These are phyloP conservation scores for Elymus sibiricus DNA, from an alignment of 176 grass and related monocot species.

Conservation along the genomic window DNA sequence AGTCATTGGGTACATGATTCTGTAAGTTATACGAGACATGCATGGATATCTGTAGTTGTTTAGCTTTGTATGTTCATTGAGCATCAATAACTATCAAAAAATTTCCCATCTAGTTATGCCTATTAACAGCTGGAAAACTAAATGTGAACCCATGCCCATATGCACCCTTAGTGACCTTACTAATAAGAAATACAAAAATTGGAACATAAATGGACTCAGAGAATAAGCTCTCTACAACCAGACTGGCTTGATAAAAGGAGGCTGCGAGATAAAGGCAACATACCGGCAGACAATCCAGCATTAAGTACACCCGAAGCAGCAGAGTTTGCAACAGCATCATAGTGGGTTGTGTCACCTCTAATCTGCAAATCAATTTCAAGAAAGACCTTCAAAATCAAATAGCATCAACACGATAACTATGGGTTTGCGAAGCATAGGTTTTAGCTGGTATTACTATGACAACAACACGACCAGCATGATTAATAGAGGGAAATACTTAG, in stretches of 20 bases:
- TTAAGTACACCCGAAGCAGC: conserved; percentile 86
- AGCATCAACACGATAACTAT: not conserved
- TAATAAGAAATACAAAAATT: not conserved
- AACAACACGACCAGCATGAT: not conserved
- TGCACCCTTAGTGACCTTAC: not conserved
- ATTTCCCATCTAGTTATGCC: not conserved
- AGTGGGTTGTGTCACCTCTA: conserved; percentile 95
- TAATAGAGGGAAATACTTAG: not conserved
- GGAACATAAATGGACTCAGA: not conserved
- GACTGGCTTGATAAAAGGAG: not conserved
- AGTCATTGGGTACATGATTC: not conserved
- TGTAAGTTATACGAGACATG: not conserved
- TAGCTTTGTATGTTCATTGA: not conserved
- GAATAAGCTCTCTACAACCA: conserved; percentile 8
- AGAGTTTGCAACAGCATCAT: conserved; percentile 97
- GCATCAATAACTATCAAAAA: not conserved
- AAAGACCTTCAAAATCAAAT: not conserved
- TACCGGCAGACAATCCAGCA: conserved; percentile 82
- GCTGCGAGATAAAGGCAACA: conserved; percentile 22
- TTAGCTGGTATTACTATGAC: not conserved
- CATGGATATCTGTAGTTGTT: not conserved
- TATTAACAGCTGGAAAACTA: not conserved
- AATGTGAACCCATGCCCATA: not conserved
- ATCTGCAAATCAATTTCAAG: conserved; percentile 47
- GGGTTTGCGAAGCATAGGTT: not conserved